Evolutionary conservation across 768 basidiomycete species (phyloP).

Genomic region (Russula emetica): DNA sequence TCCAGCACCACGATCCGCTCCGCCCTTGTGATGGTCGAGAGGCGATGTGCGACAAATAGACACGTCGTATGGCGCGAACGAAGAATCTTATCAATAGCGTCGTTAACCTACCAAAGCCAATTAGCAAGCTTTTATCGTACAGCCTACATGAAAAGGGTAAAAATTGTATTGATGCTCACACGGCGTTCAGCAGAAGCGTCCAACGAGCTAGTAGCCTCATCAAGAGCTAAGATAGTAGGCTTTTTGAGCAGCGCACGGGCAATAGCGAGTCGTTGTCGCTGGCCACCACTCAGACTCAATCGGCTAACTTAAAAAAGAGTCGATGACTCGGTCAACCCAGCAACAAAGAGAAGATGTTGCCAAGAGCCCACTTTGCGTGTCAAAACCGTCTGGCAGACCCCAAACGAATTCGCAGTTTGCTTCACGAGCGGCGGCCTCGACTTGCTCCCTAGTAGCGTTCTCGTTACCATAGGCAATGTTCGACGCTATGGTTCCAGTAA

Average conservation of each 20-base stretch:
- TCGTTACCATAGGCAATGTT: constrained; percentile 89
- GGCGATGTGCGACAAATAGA: constrained; percentile 81
- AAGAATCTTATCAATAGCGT: constrained; percentile 86
- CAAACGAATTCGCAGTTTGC: constrained; percentile 97
- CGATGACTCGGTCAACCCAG: not conserved
- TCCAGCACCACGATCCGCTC: constrained; percentile 89
- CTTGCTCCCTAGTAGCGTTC: constrained; percentile 70
- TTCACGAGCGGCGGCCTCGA: constrained; percentile 81
- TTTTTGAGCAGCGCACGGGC: constrained; percentile 85
- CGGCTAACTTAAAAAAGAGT: constrained; percentile 51
- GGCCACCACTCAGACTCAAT: constrained; percentile 70
- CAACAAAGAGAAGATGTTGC: not conserved
- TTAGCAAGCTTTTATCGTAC: not conserved
- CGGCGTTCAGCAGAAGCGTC: constrained; percentile 87
- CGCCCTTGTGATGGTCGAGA: constrained; percentile 87
- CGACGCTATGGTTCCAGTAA: constrained; percentile 89
- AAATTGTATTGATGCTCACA: constrained; percentile 37
- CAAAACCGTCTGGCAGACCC: constrained; percentile 91
- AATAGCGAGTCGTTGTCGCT: constrained; percentile 76
- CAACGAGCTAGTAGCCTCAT: constrained; percentile 85
- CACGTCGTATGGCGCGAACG: constrained; percentile 77
- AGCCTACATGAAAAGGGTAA: not conserved
- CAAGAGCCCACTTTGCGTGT: constrained; percentile 70
- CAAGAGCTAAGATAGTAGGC: constrained; percentile 81
- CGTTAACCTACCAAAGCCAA: constrained; percentile 58